phyloP scores from a whole-genome alignment of 139 green algal genomes.

The Chlamydomonas incerta region DNA sequence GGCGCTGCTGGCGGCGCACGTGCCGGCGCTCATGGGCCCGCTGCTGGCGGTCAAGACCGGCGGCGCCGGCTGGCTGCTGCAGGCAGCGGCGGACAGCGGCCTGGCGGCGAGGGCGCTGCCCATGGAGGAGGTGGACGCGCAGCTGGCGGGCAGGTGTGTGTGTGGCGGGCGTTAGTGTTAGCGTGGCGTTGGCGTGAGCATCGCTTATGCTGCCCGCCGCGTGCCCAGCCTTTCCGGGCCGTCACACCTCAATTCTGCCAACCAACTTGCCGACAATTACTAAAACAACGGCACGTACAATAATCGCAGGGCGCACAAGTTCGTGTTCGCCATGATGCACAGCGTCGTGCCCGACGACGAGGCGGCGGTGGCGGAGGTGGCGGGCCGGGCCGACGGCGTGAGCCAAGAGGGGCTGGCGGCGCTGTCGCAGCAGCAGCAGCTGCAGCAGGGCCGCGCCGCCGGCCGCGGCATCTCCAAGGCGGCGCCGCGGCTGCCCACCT shows the following conservation, averaged over 20 bases:
- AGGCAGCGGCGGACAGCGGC: neutral
- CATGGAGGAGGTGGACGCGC: constrained; percentile 7
- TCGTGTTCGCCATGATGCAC: constrained; percentile 27
- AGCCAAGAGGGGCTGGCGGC: neutral
- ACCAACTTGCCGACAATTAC: too few relatives aligned
- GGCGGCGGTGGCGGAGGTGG: neutral
- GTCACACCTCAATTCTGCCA: too few relatives aligned
- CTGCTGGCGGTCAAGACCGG: constrained; percentile 14
- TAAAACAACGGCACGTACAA: too few relatives aligned
- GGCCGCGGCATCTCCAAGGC: too few relatives aligned
- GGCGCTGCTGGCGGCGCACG: neutral
- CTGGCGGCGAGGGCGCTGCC: neutral
- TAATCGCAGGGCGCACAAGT: neutral
- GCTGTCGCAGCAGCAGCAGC: too few relatives aligned
- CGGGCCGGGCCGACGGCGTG: neutral
- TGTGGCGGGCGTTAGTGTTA: neutral
- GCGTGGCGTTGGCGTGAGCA: too few relatives aligned
- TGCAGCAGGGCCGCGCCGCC: too few relatives aligned
- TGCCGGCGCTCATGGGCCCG: constrained; percentile 1
- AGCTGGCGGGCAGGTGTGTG: neutral
- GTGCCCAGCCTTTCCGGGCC: too few relatives aligned
- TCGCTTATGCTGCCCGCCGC: too few relatives aligned
- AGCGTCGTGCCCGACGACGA: constrained; percentile 3
- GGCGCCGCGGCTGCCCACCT: constrained; percentile 14
- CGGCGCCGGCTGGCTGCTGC: neutral